Evolutionary conservation across 2,329 filamentous ascomycete genomes (phyloP), one percentile per base, ranked within the genome.

Genomic region (Penicillium rolfsii): DNA sequence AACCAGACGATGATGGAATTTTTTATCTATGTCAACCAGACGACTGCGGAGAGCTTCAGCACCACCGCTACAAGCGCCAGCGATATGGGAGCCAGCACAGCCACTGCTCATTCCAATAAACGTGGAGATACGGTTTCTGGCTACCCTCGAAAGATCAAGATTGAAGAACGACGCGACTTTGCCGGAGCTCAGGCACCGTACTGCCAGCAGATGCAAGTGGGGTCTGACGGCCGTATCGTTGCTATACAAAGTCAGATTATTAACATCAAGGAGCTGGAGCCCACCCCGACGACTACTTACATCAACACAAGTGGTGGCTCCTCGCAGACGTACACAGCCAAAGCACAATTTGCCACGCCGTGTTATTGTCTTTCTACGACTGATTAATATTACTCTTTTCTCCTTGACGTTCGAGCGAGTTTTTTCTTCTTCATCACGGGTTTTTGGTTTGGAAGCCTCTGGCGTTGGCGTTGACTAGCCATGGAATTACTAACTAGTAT

Each of bases 1-100:
- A 90, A 90, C 70, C 78, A 80, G 14, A 90, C 88, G 0, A 80
- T 86, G 56, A 80, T 90, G 53, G 88, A 90, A 72, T 84, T 85
- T 40, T 90, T 89, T 73, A 82, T 91, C 50, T 91, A 89, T 68
- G 79, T 86, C 56, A 82, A 85, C 57, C 74, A 85, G 71, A 78
- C 84, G 52, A 78, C 82, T 14, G 66, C 68, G 28, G 70, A 68
- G 24, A 61, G 57, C 12, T 61, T 60, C 16, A 62, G 66, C 49
- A 57, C 68, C 22, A 70, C 67, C n/a, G 57, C 70, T 16, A 45
- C 64, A 14, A 61, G 64, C 46, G 46, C 50, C 38, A 55, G 60
- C 54, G 22, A 66, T 19, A 63, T 68, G 43, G 38, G 68, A 26
- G 71, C 59, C n/a, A 61, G 66, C 41, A 70, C 67, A 4, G 60